Evolutionary conservation across 768 basidiomycete species (phyloP).

Genomic region (Lanmaoa pseudosensibilis): DNA sequence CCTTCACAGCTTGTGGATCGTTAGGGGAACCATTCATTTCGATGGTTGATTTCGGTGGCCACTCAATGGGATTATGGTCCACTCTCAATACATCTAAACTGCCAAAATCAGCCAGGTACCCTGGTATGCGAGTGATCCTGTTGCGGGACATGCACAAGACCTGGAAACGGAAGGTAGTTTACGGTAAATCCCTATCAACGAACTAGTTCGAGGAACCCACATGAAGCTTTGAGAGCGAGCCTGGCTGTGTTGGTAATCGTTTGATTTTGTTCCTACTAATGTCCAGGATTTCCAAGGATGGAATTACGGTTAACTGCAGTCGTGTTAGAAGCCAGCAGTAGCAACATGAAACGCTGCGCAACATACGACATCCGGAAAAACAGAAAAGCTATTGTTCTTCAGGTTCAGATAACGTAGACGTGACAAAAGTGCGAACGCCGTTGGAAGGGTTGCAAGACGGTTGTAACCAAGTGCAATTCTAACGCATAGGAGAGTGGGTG

Average conservation of each 20-base stretch:
- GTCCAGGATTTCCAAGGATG: conserved; percentile 90
- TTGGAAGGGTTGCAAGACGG: conserved; percentile 72
- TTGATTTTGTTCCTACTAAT: conserved; percentile 90
- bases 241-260: conserved; percentile 75
- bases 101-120: conserved; percentile 72
- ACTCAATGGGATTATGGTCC: conserved; percentile 91
- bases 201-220: conserved; percentile 40
- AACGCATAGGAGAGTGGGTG: neutral
- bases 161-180: conserved; percentile 38
- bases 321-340: conserved; percentile 9
- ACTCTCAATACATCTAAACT: conserved; percentile 78
- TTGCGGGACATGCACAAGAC: conserved; percentile 88
- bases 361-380: conserved; percentile 86
- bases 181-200: neutral
- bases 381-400: conserved; percentile 76
- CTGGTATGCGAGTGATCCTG: conserved; percentile 74
- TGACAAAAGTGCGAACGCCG: conserved; percentile 68
- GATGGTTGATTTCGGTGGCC: conserved; percentile 73
- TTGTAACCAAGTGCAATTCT: conserved; percentile 91
- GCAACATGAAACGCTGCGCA: conserved; percentile 2
- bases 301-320: conserved; percentile 74
- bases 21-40: conserved; percentile 42
- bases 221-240: conserved; percentile 72
- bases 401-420: conserved; percentile 84
- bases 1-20: conserved; percentile 54